phyloP scores from a whole-genome alignment of 495 filamentous ascomycete species.

The Penicillium bovifimosum region DNA sequence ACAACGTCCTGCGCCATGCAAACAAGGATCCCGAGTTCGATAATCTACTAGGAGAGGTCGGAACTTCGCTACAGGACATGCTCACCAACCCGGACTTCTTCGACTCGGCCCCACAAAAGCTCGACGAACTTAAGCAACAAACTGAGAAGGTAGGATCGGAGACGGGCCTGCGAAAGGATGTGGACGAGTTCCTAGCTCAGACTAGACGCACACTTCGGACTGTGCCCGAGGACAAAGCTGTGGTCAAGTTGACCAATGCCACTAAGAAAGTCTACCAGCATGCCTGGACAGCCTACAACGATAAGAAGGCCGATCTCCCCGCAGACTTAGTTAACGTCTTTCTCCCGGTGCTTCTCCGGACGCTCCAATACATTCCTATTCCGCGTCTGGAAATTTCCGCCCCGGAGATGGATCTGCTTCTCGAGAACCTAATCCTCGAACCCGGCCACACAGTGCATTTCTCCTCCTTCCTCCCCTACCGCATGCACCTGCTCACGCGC shows the following conservation, averaged over 20 bases:
- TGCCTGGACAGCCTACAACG: conserved; percentile 53
- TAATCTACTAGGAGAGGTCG: conserved; percentile 62
- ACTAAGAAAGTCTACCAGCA: conserved; percentile 58
- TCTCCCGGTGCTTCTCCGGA: conserved; percentile 68
- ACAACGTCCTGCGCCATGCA: conserved; percentile 66
- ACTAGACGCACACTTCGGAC: conserved; percentile 59
- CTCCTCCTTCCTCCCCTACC: conserved; percentile 84
- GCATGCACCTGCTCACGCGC: conserved; percentile 71
- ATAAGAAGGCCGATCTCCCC: conserved; percentile 63
- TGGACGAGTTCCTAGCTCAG: conserved; percentile 68
- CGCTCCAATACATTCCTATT: conserved; percentile 81
- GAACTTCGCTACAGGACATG: conserved; percentile 68
- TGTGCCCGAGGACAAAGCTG: conserved; percentile 61
- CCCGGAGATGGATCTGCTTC: conserved; percentile 74
- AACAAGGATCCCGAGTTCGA: conserved; percentile 82
- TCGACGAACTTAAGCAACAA: conserved; percentile 65
- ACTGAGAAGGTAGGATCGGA: conserved; percentile 57
- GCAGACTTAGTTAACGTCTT: conserved; percentile 71
- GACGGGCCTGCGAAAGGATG: conserved; percentile 61
- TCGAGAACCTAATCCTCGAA: conserved; percentile 88
- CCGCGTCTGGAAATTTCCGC: conserved; percentile 79
- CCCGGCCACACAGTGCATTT: conserved; percentile 80
- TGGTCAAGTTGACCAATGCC: conserved; percentile 61
- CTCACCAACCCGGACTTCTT: conserved; percentile 84
- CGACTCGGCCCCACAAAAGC: conserved; percentile 61